A percentile compares a stretch with the other conserved stretches of the same genome.
These are phyloP conservation scores for Tephrocybe sp. DNA, from an alignment of 768 basidiomycete genomes.

Conservation along the genomic window DNA sequence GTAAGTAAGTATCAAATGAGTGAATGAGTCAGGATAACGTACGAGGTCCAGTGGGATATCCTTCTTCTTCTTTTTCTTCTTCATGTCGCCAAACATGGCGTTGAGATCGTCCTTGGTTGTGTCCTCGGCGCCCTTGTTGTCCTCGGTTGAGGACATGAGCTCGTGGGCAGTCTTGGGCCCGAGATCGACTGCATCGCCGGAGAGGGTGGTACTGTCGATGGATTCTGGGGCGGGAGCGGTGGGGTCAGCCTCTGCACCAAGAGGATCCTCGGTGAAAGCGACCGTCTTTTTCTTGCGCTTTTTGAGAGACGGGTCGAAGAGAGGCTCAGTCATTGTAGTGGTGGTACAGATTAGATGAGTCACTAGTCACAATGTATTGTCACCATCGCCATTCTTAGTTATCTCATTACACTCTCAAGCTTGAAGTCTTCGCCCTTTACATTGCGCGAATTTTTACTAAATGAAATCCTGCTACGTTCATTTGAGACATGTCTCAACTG, in stretches of 20 bases:
- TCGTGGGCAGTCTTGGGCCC: constrained; percentile 76
- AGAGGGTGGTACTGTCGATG: constrained; percentile 67
- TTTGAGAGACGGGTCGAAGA: constrained; percentile 83
- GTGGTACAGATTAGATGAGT: no score
- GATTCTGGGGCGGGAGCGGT: constrained; percentile 73
- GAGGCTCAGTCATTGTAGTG: constrained; percentile 69
- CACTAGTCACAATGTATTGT: no score
- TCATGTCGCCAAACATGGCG: constrained; percentile 84
- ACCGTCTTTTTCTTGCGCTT: constrained; percentile 88
- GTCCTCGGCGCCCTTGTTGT: constrained; percentile 51
- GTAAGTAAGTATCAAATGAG: background rate
- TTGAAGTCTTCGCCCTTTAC: no score
- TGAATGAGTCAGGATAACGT: constrained; percentile 22
- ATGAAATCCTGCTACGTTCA: no score
- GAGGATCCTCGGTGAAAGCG: constrained; percentile 80
- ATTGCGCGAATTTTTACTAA: no score
- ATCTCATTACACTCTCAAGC: no score
- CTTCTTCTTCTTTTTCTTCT: constrained; percentile 94
- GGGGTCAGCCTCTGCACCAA: constrained; percentile 80
- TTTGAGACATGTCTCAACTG: no score
- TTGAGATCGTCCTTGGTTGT: constrained; percentile 56
- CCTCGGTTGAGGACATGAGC: constrained; percentile 50
- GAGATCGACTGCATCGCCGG: constrained; percentile 73
- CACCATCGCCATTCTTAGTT: no score
- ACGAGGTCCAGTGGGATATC: constrained; percentile 84